Conservation (phyloP, 768 basidiomycete genomes). For the Trametes meyenii region DNA sequence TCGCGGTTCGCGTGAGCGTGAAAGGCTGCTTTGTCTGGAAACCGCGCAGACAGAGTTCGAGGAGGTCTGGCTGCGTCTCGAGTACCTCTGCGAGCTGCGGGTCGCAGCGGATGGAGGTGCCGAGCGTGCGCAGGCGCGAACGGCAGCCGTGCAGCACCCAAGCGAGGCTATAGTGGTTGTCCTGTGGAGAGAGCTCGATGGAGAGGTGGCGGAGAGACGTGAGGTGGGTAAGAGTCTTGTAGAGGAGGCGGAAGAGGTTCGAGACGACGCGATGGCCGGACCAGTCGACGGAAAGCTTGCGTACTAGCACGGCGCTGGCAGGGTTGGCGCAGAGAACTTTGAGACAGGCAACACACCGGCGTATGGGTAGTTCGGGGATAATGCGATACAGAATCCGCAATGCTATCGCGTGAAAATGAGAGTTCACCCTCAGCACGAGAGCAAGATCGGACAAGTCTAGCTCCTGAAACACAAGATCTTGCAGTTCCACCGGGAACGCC, state of each 20-base stretch:
- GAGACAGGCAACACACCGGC: conserved; percentile 41
- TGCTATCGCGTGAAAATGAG: conserved; percentile 33
- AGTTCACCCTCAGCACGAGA: conserved; percentile 29
- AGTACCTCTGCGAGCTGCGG: conserved; percentile 52
- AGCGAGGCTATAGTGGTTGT: conserved; percentile 40
- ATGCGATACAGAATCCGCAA: conserved; percentile 41
- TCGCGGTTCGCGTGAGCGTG: conserved; percentile 41
- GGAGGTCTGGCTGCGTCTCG: conserved; percentile 49
- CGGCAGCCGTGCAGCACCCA: conserved; percentile 53
- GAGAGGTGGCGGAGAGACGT: conserved; percentile 43
- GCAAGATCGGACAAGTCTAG: conserved; percentile 34
- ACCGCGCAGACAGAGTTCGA: conserved; percentile 59
- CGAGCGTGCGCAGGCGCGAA: conserved; percentile 50
- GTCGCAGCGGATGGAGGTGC: conserved; percentile 60
- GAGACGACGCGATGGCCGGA: conserved; percentile 39
- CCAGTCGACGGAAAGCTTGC: conserved; percentile 50
- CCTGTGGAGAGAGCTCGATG: conserved; percentile 49
- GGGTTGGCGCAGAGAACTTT: conserved; percentile 43
- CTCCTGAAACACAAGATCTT: conserved; percentile 37
- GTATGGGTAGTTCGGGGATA: conserved; percentile 39
- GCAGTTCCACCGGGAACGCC: conserved; percentile 40
- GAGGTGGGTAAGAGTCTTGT: conserved; percentile 44
- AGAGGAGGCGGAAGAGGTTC: conserved; percentile 55
- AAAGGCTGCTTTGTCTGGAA: conserved; percentile 42
- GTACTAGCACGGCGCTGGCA: conserved; percentile 39